Percentiles rank a stretch among this genome's conserved stretches.
Conservation (phyloP, 495 filamentous ascomycete genomes). For the Thermothielavioides terrestris region DNA sequence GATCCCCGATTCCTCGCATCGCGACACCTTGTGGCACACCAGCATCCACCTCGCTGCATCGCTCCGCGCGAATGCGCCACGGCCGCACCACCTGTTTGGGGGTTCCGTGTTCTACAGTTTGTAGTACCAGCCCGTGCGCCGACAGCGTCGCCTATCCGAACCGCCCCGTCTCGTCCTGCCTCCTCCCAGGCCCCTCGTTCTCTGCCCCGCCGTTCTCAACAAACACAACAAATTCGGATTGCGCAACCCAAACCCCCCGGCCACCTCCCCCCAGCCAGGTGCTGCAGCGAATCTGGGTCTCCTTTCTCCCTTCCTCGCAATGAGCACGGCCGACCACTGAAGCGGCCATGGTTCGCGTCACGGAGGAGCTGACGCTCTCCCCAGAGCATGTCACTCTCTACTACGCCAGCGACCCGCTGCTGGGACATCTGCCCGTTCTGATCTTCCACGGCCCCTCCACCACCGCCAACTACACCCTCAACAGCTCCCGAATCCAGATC, state of each 20-base stretch:
- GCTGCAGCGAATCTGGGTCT: background rate
- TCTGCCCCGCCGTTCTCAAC: background rate
- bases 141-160: background rate
- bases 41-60: conserved; percentile 8
- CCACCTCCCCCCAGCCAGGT: background rate
- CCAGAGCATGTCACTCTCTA: conserved; percentile 71
- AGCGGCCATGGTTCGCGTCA: conserved; percentile 58
- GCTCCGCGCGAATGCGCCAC: conserved; percentile 8
- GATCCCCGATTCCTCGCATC: background rate
- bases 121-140: too few relatives aligned
- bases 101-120: too few relatives aligned
- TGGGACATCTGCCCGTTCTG: conserved; percentile 63
- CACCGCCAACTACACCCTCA: conserved; percentile 73
- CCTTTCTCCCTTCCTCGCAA: conserved; percentile 13
- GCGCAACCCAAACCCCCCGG: background rate
- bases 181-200: background rate
- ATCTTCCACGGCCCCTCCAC: conserved; percentile 81
- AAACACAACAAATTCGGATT: background rate
- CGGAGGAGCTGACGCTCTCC: conserved; percentile 57
- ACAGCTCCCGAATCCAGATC: conserved; percentile 83
- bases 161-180: background rate
- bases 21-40: background rate
- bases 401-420: conserved; percentile 66
- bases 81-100: background rate
- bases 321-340: conserved; percentile 36